Conservation (phyloP, 75 land plant species). For the Picea sitchensis region DNA sequence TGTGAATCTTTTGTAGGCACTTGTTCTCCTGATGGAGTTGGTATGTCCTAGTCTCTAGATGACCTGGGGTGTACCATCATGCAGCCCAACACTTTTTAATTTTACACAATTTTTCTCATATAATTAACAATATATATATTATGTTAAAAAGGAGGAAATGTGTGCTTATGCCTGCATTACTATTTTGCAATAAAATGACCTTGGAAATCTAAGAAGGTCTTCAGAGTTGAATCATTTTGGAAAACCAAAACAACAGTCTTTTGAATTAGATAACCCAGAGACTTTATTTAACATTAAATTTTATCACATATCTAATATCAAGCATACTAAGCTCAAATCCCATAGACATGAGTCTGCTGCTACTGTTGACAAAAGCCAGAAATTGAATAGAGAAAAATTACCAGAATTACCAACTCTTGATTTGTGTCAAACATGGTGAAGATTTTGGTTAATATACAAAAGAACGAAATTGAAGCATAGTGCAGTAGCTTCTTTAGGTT, state of each 20-base stretch:
- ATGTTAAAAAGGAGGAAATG: no score
- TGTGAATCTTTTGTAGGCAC: no score
- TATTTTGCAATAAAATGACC: background rate
- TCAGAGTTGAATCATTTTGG: background rate
- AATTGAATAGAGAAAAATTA: background rate
- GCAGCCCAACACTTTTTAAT: no score
- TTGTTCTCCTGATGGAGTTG: no score
- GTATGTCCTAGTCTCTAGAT: no score
- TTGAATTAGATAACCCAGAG: background rate
- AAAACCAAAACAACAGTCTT: background rate
- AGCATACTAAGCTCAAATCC: background rate
- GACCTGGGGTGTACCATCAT: no score
- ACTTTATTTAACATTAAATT: background rate
- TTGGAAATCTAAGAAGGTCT: background rate
- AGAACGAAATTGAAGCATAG: background rate
- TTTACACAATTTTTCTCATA: no score
- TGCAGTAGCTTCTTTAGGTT: background rate
- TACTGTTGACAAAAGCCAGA: background rate
- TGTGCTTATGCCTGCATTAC: background rate
- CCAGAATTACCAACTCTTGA: background rate
- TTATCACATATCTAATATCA: background rate
- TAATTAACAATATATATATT: no score
- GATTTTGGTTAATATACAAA: constrained; percentile 8
- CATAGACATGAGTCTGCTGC: background rate
- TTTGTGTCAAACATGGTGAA: background rate